phyloP scores from a whole-genome alignment of 768 basidiomycete genomes.

The Pisolithus sp. region DNA sequence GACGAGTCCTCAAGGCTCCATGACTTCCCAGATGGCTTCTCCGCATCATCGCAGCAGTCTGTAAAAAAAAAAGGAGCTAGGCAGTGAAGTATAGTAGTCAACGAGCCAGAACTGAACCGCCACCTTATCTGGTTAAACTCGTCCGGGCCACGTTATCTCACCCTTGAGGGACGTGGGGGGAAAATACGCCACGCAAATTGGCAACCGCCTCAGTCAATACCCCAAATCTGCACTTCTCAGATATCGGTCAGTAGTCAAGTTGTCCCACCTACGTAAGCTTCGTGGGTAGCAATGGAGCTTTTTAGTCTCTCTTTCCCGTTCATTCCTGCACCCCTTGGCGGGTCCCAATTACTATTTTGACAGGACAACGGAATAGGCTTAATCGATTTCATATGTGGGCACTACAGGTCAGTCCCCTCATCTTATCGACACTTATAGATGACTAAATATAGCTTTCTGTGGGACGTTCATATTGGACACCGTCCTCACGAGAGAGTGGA shows the following conservation, averaged over 20 bases:
- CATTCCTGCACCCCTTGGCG: too few relatives aligned
- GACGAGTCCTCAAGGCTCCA: not conserved
- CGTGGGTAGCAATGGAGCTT: conserved; percentile 6
- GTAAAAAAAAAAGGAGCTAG: not conserved
- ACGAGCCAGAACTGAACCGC: not conserved
- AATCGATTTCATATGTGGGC: too few relatives aligned
- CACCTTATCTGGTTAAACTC: not conserved
- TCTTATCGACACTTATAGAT: too few relatives aligned
- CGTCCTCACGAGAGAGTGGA: too few relatives aligned
- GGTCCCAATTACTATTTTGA: too few relatives aligned
- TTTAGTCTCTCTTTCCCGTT: not conserved
- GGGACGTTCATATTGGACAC: too few relatives aligned
- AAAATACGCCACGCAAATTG: not conserved
- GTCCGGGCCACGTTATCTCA: not conserved
- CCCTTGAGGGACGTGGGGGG: conserved; percentile 3
- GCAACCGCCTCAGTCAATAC: not conserved
- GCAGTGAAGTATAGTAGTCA: not conserved
- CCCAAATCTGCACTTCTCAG: conserved; percentile 3
- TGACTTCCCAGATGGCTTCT: not conserved
- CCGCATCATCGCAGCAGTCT: not conserved
- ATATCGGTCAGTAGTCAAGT: not conserved
- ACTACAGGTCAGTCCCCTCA: too few relatives aligned
- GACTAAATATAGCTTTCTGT: too few relatives aligned
- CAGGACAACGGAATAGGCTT: too few relatives aligned
- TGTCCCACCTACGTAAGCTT: conserved; percentile 9